Percentiles rank a stretch among this genome's conserved stretches.
Evolutionary conservation across 352 stramenopile genomes (phyloP).

Genomic region (Pythium aristosporum): DNA sequence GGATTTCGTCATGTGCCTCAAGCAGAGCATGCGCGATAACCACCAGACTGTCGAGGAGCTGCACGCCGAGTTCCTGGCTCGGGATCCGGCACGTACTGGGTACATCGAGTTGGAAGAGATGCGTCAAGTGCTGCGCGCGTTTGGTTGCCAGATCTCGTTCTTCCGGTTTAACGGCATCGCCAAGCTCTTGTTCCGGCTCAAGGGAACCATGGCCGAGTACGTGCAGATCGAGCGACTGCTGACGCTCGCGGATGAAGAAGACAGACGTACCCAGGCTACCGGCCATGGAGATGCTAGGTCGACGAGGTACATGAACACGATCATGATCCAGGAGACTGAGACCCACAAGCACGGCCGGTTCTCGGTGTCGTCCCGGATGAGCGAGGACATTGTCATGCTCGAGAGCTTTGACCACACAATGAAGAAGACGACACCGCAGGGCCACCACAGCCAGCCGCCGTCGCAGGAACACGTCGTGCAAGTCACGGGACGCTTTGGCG

Average conservation of each 20-base stretch:
- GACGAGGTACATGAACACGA: slow-evolving; percentile 8
- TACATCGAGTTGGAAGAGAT: slow-evolving; percentile 42
- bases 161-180: slow-evolving; percentile 31
- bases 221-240: slow-evolving; percentile 19
- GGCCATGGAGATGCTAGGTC: background rate
- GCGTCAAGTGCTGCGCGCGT: slow-evolving; percentile 17
- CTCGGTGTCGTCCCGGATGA: slow-evolving; percentile 9
- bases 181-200: slow-evolving; percentile 23
- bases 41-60: slow-evolving; percentile 39
- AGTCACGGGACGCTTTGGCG: slow-evolving; percentile 10
- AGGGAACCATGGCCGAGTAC: slow-evolving; percentile 20
- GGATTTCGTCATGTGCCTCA: slow-evolving; percentile 42
- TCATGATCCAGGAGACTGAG: slow-evolving; percentile 14
- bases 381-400: slow-evolving; percentile 18
- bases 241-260: slow-evolving; percentile 14
- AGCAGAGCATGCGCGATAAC: slow-evolving; percentile 30
- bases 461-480: slow-evolving; percentile 9
- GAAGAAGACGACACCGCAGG: background rate
- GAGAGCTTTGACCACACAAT: slow-evolving; percentile 14
- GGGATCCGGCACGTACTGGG: slow-evolving; percentile 31
- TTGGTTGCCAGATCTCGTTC: slow-evolving; percentile 27
- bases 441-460: no score
- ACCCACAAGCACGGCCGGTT: slow-evolving; percentile 2
- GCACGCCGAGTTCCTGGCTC: slow-evolving; percentile 27
- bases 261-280: background rate